A percentile compares a stretch with the other conserved stretches of the same genome.
Evolutionary conservation across 148 eudicot species (phyloP).

Genomic region (Fallopia convolvulus): DNA sequence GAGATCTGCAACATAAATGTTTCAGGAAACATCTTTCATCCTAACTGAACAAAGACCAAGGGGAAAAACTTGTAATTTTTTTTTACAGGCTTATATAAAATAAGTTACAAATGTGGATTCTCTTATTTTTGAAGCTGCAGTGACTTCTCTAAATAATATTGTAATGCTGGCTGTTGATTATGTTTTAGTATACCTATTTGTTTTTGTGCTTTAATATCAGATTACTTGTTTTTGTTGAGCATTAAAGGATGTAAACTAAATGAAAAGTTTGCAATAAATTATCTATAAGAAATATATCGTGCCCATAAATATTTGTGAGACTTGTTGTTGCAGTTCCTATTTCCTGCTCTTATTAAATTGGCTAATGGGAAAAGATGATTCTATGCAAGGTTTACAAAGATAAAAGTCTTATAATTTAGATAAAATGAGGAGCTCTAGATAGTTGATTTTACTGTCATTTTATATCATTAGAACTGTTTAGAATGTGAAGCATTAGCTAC

Average conservation of each 20-base stretch:
- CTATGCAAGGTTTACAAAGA: background rate
- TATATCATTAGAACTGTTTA: background rate
- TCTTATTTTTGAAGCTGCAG: constrained; percentile 2
- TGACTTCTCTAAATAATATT: background rate
- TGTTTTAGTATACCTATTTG: background rate
- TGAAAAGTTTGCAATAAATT: background rate
- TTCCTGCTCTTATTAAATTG: background rate
- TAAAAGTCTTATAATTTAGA: background rate
- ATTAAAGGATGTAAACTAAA: background rate
- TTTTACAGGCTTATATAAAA: background rate
- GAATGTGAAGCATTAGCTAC: background rate
- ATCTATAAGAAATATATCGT: background rate
- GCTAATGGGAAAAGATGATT: background rate
- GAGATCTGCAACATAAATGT: background rate
- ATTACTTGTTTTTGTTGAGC: background rate
- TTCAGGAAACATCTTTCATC: background rate
- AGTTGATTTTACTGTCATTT: background rate
- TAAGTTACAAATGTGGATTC: background rate
- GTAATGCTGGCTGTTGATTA: background rate
- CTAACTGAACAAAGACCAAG: background rate
- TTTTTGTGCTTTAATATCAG: background rate
- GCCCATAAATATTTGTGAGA: background rate
- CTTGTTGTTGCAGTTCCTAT: background rate
- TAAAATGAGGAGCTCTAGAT: background rate
- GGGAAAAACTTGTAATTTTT: background rate